Evolutionary conservation across 208 protist species (phyloP).

Genomic region (Leishmania guyanensis): DNA sequence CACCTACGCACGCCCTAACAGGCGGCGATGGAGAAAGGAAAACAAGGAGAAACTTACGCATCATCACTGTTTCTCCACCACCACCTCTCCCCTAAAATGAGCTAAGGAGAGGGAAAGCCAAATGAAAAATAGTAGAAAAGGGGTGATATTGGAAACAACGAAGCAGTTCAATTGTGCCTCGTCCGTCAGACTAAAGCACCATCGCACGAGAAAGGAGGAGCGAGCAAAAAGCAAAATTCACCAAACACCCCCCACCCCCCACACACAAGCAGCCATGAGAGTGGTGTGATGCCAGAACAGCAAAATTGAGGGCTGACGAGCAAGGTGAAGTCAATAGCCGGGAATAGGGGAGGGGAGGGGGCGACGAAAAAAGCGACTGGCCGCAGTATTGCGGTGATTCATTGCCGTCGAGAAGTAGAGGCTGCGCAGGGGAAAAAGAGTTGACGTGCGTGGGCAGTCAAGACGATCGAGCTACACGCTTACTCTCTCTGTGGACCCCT

Average conservation of each 20-base stretch:
- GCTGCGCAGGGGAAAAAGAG: not conserved
- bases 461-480: not conserved
- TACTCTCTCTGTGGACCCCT: not conserved
- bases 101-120: no score
- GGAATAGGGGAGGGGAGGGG: not conserved
- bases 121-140: no score
- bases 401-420: not conserved
- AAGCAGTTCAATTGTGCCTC: not conserved
- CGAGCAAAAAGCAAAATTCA: no score
- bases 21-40: not conserved
- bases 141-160: no score
- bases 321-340: not conserved
- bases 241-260: no score
- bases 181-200: not conserved
- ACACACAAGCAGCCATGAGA: no score
- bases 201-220: no score
- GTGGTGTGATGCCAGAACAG: not conserved
- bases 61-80: not conserved
- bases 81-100: not conserved
- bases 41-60: not conserved
- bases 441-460: not conserved
- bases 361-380: no score
- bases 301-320: not conserved
- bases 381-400: not conserved
- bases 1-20: no score